Evolutionary conservation across 2,329 filamentous ascomycete species (phyloP), one percentile per base, ranked within the genome.

Genomic region (Pseudogymnoascus sp.): DNA sequence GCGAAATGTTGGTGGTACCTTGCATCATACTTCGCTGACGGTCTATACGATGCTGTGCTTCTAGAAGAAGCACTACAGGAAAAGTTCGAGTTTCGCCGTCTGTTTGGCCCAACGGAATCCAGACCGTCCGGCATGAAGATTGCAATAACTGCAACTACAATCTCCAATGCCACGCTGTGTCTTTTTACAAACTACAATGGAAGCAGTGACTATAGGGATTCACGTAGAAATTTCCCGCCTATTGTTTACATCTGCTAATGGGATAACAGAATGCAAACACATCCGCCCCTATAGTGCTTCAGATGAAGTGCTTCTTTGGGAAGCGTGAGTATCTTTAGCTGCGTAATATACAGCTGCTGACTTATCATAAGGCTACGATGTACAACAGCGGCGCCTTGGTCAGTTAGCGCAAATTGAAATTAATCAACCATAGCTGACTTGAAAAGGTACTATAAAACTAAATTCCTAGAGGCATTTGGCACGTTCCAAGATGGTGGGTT

Each of bases 141-240:
- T 60, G 68, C 64, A n/a, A 63, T 70, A 29, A 66, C 66, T 60
- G 64, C 65, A 63, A 68, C 67, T 24, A 69, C 63, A 14, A 69
- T 68, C 60, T 67, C 64, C 5, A 65, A 68, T 29, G 64, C 64
- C 38, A 64, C 61, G 26, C 33, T 68, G 40, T 70, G 62, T 47
- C 62, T 70, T 16, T 68, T 70, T 26, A 66, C 66, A 21, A 70
- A 68, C 63, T 70, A 70, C 63, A 70, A 70, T 60, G 65, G 67
- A 24, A 42, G 21, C 42, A 37, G n/a, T 33, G 8, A 40, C 16
- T 59, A 66, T 24, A 61, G 47, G 53, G 38, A 62, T 35, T 59
- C 61, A 62, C 44, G 63, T 65, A 65, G 62, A 64, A 61, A 65
- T 60, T 59, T 44, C 24, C 33, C 14, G 14, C n/a, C 40, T 6